Evolutionary conservation across 2,329 filamentous ascomycete genomes (phyloP).

Genomic region (Diaporthe sp.): DNA sequence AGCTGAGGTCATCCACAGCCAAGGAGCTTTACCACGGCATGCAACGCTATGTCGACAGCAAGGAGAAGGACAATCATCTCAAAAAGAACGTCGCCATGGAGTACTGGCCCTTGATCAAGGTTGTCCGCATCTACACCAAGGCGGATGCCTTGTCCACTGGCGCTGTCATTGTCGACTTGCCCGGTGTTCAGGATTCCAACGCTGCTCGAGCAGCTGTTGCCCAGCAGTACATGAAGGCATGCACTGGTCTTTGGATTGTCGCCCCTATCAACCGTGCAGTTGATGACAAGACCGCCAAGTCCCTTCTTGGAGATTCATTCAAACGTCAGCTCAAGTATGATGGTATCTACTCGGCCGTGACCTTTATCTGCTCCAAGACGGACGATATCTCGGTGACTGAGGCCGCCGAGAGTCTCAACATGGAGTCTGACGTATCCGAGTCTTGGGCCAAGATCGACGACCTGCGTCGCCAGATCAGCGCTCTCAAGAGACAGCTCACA

Average conservation of each 20-base stretch:
- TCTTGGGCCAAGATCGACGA: not conserved
- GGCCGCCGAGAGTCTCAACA: not conserved
- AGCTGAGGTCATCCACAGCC: not conserved
- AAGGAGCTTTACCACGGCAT: not conserved
- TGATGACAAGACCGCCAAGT: slow-evolving; percentile 12
- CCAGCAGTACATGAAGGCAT: slow-evolving; percentile 10
- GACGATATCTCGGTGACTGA: not conserved
- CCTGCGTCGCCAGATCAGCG: not conserved
- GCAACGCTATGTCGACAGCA: slow-evolving; percentile 9
- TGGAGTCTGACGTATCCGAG: not conserved
- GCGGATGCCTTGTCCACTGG: slow-evolving; percentile 11
- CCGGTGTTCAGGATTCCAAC: slow-evolving; percentile 8
- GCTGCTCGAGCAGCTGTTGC: slow-evolving; percentile 13
- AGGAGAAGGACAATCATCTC: not conserved
- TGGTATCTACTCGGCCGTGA: slow-evolving; percentile 12
- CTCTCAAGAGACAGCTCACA: not conserved
- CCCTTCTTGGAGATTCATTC: slow-evolving; percentile 3
- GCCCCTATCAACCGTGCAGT: slow-evolving; percentile 15
- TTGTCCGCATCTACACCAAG: slow-evolving; percentile 10
- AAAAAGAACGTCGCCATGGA: slow-evolving; percentile 2
- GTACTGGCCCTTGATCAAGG: slow-evolving; percentile 14
- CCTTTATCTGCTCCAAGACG: slow-evolving; percentile 9
- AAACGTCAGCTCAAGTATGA: slow-evolving; percentile 11
- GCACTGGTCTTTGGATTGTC: not conserved
- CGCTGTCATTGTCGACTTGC: slow-evolving; percentile 12